Evolutionary conservation across 176 grass and related monocot species (phyloP).

Genomic region (Eleusine indica): DNA sequence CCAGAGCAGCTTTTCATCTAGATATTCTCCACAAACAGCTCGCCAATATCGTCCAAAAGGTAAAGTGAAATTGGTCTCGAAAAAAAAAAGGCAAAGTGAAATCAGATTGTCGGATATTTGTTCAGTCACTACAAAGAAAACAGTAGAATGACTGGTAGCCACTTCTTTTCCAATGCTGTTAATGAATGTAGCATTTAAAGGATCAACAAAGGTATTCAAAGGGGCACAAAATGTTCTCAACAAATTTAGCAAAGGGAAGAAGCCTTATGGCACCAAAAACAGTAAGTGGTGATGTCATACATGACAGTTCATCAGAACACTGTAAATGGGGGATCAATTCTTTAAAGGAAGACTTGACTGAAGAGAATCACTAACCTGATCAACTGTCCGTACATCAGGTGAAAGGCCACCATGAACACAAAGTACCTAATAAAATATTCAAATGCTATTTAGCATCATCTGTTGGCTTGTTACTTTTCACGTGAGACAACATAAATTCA

Average conservation of each 20-base stretch:
- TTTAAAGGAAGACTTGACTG: neutral
- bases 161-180: neutral
- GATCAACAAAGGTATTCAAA: neutral
- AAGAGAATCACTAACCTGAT: slow-evolving; percentile 59
- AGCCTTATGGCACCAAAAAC: no score
- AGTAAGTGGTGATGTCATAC: neutral
- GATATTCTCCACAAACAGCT: slow-evolving; percentile 17
- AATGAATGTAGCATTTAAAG: neutral
- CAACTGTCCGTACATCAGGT: slow-evolving; percentile 84
- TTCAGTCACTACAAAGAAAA: neutral
- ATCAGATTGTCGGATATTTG: neutral
- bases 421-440: slow-evolving; percentile 66
- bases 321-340: neutral
- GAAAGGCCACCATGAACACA: slow-evolving; percentile 93
- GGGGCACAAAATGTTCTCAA: neutral
- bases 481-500: neutral
- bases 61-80: neutral
- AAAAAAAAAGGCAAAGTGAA: no score
- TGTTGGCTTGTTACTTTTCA: neutral
- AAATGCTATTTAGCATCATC: slow-evolving; percentile 33
- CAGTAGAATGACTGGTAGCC: neutral
- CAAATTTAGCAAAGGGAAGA: neutral
- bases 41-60: neutral
- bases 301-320: neutral
- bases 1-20: neutral